A percentile compares a stretch with the other conserved stretches of the same genome.
These are phyloP conservation scores for Debaryomyces subglobosus DNA, from an alignment of 1,139 yeast species.

Conservation along the genomic window DNA sequence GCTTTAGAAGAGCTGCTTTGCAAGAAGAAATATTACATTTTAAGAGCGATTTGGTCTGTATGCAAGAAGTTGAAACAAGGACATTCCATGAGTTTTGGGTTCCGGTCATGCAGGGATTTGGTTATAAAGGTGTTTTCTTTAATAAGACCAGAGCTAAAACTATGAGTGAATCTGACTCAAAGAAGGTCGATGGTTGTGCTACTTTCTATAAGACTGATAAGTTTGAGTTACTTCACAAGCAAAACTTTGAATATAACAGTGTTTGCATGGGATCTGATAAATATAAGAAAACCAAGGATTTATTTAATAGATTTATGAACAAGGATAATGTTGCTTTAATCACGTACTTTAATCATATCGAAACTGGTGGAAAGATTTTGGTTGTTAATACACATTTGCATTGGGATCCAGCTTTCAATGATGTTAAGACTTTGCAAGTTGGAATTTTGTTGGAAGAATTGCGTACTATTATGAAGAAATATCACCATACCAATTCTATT, in stretches of 20 bases:
- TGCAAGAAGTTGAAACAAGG: constrained; percentile 93
- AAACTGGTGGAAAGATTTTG: constrained; percentile 71
- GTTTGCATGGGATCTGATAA: constrained; percentile 87
- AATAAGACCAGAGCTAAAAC: constrained; percentile 93
- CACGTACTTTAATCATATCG: constrained; percentile 72
- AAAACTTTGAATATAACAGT: constrained; percentile 81
- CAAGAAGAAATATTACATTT: constrained; percentile 69
- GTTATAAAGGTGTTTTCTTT: constrained; percentile 81
- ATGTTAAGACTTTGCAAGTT: constrained; percentile 94
- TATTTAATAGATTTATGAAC: constrained; percentile 93
- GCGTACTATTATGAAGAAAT: constrained; percentile 60
- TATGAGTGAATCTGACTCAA: constrained; percentile 79
- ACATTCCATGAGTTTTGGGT: constrained; percentile 87
- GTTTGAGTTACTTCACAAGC: constrained; percentile 72
- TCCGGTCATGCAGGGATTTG: constrained; percentile 70
- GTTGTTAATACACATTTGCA: constrained; percentile 93
- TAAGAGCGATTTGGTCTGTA: constrained; percentile 78
- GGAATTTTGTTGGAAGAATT: constrained; percentile 90
- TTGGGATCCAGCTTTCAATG: constrained; percentile 97
- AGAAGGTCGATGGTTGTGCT: constrained; percentile 97
- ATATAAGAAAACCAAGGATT: constrained; percentile 90
- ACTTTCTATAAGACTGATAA: constrained; percentile 74
- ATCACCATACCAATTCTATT: constrained; percentile 46
- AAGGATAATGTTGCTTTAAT: constrained; percentile 91
- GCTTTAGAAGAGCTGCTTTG: constrained; percentile 78